Evolutionary conservation across 495 filamentous ascomycete species (phyloP).

Genomic region (Penicillium crystallinum): DNA sequence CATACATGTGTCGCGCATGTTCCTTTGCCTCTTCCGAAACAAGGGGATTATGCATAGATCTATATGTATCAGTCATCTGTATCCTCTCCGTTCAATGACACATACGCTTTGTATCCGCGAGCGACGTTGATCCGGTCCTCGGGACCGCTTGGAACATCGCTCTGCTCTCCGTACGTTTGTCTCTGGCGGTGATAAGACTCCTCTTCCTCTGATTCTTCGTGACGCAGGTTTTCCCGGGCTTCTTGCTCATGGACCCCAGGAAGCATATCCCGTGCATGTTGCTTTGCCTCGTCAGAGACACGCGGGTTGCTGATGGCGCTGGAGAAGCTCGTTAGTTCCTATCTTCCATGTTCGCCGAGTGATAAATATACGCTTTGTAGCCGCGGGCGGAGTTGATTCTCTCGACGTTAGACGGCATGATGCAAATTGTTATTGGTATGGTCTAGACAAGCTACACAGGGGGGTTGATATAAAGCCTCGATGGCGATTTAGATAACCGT

Average conservation of each 20-base stretch:
- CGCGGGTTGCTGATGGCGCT: too few species aligned
- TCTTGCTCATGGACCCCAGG: too few species aligned
- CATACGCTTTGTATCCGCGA: not conserved
- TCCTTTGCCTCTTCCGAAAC: not conserved
- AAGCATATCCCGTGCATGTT: too few species aligned
- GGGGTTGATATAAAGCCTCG: too few species aligned
- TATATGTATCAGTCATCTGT: not conserved
- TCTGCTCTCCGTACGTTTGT: not conserved
- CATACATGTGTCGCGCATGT: not conserved
- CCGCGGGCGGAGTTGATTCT: constrained; percentile 3
- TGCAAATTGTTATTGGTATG: too few species aligned
- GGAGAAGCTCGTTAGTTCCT: too few species aligned
- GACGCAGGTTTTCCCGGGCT: too few species aligned
- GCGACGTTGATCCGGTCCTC: not conserved
- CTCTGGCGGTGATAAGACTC: not conserved
- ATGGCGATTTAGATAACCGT: too few species aligned
- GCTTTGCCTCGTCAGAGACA: too few species aligned
- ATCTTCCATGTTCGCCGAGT: not conserved
- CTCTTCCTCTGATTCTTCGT: too few species aligned
- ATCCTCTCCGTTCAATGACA: not conserved
- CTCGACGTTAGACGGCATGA: too few species aligned
- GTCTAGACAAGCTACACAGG: too few species aligned
- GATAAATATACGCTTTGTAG: not conserved
- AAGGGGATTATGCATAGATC: not conserved
- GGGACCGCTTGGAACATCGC: not conserved